Evolutionary conservation across 441 rosid species (phyloP).

Genomic region (Kokia cookei): DNA sequence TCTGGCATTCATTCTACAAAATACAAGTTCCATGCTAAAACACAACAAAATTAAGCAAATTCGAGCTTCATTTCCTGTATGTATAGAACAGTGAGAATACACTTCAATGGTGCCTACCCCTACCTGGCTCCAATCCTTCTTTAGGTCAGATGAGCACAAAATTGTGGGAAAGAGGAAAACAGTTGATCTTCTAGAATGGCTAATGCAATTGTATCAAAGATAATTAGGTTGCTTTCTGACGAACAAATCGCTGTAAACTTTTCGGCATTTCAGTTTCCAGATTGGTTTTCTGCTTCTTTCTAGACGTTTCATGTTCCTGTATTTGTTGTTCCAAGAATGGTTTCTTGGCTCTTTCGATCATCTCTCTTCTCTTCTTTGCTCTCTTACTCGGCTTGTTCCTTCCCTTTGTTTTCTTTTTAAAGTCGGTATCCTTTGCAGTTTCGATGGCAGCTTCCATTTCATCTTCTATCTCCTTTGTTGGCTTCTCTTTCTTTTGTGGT

Average conservation of each 20-base stretch:
- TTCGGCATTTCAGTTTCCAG: conserved; percentile 45
- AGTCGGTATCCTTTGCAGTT: conserved; percentile 35
- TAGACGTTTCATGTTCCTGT: conserved; percentile 17
- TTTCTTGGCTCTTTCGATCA: conserved; percentile 46
- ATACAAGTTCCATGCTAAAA: background rate
- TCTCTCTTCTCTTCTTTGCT: conserved; percentile 57
- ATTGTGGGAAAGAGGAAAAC: background rate
- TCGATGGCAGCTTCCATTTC: conserved; percentile 69
- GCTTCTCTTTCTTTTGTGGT: conserved; percentile 51
- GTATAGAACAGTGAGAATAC: background rate
- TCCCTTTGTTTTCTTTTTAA: conserved; percentile 83
- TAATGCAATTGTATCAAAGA: background rate
- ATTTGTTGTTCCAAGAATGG: conserved; percentile 56
- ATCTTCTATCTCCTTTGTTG: conserved; percentile 42
- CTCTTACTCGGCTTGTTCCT: conserved; percentile 70
- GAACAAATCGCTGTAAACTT: conserved; percentile 54
- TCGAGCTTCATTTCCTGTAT: background rate
- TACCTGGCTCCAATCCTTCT: background rate
- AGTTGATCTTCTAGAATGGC: background rate
- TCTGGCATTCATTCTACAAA: background rate
- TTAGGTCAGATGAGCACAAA: background rate
- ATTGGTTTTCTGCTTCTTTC: conserved; percentile 51
- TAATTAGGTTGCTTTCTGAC: conserved; percentile 5
- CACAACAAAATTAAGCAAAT: background rate
- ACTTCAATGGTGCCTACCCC: background rate